Percentiles rank a stretch among this genome's conserved stretches.
Evolutionary conservation across 305 asterid genomes (phyloP).

Genomic region (Solanum chacoense): DNA sequence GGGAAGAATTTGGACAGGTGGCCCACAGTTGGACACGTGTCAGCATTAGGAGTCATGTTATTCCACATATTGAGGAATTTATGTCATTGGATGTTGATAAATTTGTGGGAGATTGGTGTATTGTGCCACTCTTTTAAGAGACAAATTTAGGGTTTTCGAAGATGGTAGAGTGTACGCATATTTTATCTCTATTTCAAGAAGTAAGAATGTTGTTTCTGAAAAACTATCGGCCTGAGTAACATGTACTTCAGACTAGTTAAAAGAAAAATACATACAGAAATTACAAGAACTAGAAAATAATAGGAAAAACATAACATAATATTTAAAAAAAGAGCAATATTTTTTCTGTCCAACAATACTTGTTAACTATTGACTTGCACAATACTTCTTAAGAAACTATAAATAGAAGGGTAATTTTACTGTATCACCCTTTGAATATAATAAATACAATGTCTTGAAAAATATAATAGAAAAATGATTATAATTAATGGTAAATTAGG

Average conservation of each 20-base stretch:
- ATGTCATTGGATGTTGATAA: background rate
- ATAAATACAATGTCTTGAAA: too few relatives aligned
- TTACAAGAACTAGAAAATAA: background rate
- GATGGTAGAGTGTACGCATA: background rate
- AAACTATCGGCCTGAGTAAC: background rate
- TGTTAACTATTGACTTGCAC: too few relatives aligned
- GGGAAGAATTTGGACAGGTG: background rate
- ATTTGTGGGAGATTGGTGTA: background rate
- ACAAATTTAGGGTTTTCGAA: background rate
- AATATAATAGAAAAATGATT: too few relatives aligned
- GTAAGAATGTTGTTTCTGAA: background rate
- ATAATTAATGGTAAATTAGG: too few relatives aligned
- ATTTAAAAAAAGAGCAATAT: too few relatives aligned
- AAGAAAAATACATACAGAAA: background rate
- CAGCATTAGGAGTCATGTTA: background rate
- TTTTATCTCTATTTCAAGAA: background rate
- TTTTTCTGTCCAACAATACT: too few relatives aligned
- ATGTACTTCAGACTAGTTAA: background rate
- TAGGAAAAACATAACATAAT: too few relatives aligned
- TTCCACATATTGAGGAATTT: conserved; percentile 9
- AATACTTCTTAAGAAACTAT: too few relatives aligned
- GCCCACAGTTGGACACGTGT: conserved; percentile 9
- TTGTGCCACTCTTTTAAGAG: background rate
- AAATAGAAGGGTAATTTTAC: too few relatives aligned
- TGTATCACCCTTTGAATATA: too few relatives aligned